Conservation (phyloP, 345 rosid genomes). For the Eucalyptus grandis region DNA sequence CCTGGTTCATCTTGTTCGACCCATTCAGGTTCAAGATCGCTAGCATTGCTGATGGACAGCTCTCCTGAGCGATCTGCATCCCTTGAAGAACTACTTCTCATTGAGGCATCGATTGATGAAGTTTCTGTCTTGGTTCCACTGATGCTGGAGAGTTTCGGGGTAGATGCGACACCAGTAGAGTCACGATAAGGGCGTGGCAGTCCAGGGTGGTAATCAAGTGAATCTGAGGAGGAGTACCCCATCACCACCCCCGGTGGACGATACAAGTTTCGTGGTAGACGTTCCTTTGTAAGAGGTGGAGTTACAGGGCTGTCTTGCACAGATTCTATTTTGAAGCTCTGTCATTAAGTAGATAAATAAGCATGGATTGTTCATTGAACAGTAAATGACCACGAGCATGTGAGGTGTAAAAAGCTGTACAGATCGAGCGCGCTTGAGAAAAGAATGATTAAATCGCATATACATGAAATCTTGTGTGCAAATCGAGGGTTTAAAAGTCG, state of each 20-base stretch:
- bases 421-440: background rate
- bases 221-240: slow-evolving; percentile 76
- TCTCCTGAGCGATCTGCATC: slow-evolving; percentile 86
- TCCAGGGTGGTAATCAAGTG: slow-evolving; percentile 54
- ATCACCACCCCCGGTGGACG: slow-evolving; percentile 48
- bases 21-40: slow-evolving; percentile 87
- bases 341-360: background rate
- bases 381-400: background rate
- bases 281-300: slow-evolving; percentile 65
- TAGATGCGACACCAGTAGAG: slow-evolving; percentile 60
- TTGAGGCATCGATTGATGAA: slow-evolving; percentile 82
- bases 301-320: slow-evolving; percentile 79
- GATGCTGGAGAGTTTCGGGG: slow-evolving; percentile 91
- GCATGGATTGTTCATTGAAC: background rate
- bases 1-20: slow-evolving; percentile 98
- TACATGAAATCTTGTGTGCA: background rate
- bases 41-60: slow-evolving; percentile 79
- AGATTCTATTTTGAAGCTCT: slow-evolving; percentile 66
- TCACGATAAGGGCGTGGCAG: slow-evolving; percentile 55
- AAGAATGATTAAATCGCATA: background rate
- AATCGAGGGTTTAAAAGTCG: background rate
- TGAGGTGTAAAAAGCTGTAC: background rate
- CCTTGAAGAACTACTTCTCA: slow-evolving; percentile 87
- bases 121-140: slow-evolving; percentile 88
- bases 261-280: slow-evolving; percentile 64